Conservation (phyloP, 495 filamentous ascomycete genomes). For the Aspergillus homomorphus region DNA sequence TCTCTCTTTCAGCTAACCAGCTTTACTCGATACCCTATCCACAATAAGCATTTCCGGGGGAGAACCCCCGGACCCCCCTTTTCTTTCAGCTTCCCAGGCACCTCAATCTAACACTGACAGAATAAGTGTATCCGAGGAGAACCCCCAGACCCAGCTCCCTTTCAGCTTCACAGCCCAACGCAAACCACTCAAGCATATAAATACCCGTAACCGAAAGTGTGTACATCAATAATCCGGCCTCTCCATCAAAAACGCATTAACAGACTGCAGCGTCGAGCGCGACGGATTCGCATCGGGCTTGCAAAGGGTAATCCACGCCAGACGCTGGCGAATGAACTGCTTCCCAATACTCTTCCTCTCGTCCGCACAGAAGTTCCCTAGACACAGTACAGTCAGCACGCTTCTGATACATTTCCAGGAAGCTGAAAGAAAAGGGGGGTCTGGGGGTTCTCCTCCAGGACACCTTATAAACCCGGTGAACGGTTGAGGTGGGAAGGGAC, state of each 20-base stretch:
- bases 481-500: background rate
- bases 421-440: background rate
- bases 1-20: no score
- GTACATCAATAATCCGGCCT: slow-evolving; percentile 38
- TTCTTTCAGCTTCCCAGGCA: no score
- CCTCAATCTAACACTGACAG: no score
- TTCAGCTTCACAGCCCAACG: no score
- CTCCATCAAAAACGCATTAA: slow-evolving; percentile 84
- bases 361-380: slow-evolving; percentile 33
- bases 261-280: slow-evolving; percentile 74
- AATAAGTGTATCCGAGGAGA: no score
- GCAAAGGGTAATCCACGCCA: slow-evolving; percentile 74
- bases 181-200: no score
- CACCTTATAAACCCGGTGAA: no score
- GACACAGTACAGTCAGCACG: slow-evolving; percentile 15
- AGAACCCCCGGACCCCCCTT: no score
- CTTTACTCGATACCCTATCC: no score
- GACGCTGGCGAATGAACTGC: slow-evolving; percentile 66
- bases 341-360: slow-evolving; percentile 57
- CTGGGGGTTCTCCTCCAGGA: background rate
- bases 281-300: slow-evolving; percentile 75
- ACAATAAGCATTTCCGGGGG: no score
- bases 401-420: background rate
- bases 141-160: no score
- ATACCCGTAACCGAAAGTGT: no score